A percentile compares a stretch with the other conserved stretches of the same genome.
These are phyloP conservation scores for Alternaria sp. DNA, from an alignment of 2,329 filamentous ascomycete genomes.

Conservation along the genomic window DNA sequence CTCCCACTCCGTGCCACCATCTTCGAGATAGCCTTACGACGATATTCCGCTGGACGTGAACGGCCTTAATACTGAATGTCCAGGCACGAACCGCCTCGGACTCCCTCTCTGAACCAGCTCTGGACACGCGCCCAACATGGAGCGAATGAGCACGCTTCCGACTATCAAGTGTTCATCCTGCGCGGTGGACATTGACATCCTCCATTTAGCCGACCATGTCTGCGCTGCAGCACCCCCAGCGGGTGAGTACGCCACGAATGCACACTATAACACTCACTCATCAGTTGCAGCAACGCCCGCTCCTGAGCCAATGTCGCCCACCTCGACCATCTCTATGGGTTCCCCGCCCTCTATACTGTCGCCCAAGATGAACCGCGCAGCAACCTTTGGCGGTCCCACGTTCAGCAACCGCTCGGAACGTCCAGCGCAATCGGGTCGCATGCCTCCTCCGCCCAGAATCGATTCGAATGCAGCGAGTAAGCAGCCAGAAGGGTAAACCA, in stretches of 20 bases:
- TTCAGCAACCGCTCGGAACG: slow-evolving; percentile 36
- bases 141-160: slow-evolving; percentile 43
- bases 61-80: slow-evolving; percentile 2
- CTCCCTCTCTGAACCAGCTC: slow-evolving; percentile 4
- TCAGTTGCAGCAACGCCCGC: slow-evolving; percentile 22
- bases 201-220: slow-evolving; percentile 83
- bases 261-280: slow-evolving; percentile 7
- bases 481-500: slow-evolving; percentile 33
- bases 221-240: slow-evolving; percentile 59
- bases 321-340: slow-evolving; percentile 11
- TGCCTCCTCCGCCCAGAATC: slow-evolving; percentile 60
- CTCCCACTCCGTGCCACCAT: slow-evolving; percentile 34
- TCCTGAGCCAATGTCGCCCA: slow-evolving; percentile 17
- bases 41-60: slow-evolving; percentile 24
- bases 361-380: slow-evolving; percentile 42
- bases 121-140: slow-evolving; percentile 31
- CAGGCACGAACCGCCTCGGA: slow-evolving; percentile 11
- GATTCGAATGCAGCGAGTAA: slow-evolving; percentile 66
- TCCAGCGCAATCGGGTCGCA: slow-evolving; percentile 52
- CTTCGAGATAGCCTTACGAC: slow-evolving; percentile 23
- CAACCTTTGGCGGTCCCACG: slow-evolving; percentile 37
- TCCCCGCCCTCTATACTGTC: slow-evolving; percentile 10
- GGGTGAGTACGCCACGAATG: slow-evolving; percentile 50
- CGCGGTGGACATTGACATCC: slow-evolving; percentile 75
- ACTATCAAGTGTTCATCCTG: slow-evolving; percentile 51